Conservation (phyloP, 495 filamentous ascomycete species). For the Pyrenula aspistea region DNA sequence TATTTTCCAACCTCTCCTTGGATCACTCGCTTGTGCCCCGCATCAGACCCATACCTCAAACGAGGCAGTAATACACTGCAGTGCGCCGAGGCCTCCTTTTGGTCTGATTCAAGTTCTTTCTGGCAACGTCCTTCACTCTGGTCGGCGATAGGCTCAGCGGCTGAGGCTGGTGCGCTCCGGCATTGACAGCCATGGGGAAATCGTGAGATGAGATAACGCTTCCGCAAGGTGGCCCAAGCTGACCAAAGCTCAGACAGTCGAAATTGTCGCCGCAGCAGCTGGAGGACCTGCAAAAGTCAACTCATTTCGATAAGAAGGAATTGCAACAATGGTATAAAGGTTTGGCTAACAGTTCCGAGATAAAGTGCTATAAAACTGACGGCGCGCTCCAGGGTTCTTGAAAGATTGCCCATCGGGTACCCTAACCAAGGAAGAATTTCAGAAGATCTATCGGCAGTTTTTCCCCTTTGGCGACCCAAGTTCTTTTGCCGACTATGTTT, state of each 20-base stretch:
- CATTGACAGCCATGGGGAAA: not conserved
- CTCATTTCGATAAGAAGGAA: conserved; percentile 99
- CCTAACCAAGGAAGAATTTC: conserved; percentile 95
- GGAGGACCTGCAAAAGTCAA: conserved; percentile 85
- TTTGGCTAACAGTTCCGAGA: no score
- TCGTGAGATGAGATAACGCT: not conserved
- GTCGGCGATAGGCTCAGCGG: not conserved
- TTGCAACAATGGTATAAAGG: conserved; percentile 99
- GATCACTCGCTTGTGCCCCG: not conserved
- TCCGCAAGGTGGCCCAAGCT: not conserved
- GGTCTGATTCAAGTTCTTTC: not conserved
- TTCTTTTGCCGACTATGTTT: conserved; percentile 96
- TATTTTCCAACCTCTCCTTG: no score
- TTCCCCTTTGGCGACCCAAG: conserved; percentile 97
- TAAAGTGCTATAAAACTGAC: not conserved
- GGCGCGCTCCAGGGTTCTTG: conserved; percentile 60
- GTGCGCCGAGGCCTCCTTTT: not conserved
- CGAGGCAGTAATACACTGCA: not conserved
- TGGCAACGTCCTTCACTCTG: not conserved
- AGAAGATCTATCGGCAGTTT: conserved; percentile 99
- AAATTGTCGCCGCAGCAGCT: conserved; percentile 95
- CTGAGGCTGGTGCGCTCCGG: not conserved
- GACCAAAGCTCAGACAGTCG: conserved; percentile 49
- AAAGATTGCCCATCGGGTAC: conserved; percentile 96
- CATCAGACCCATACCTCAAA: not conserved